phyloP scores from a whole-genome alignment of 75 land plant species.

The Pinus tabuliformis region DNA sequence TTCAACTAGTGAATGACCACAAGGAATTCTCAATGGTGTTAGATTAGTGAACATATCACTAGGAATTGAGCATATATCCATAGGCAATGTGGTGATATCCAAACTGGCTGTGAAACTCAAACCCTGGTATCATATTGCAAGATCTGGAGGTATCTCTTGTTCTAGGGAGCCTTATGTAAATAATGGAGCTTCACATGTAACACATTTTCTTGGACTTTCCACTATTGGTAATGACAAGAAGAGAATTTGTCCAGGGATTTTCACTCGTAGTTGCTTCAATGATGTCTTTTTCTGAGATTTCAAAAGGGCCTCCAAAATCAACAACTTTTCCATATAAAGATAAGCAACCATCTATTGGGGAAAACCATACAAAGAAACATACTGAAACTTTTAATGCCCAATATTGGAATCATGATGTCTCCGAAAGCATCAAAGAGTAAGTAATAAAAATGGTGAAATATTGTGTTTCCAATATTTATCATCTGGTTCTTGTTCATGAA shows the following conservation, averaged over 20 bases:
- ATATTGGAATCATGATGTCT: slow-evolving; percentile 91
- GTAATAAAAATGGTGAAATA: slow-evolving; percentile 46
- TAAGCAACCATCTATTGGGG: slow-evolving; percentile 10
- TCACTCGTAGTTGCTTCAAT: slow-evolving; percentile 88
- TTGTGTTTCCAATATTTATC: slow-evolving; percentile 80
- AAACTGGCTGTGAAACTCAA: too few relatives aligned
- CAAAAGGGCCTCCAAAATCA: slow-evolving; percentile 60
- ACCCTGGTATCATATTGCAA: slow-evolving; percentile 86
- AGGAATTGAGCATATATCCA: too few relatives aligned
- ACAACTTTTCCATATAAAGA: slow-evolving; percentile 69
- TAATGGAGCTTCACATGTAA: slow-evolving; percentile 56
- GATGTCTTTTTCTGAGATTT: slow-evolving; percentile 68
- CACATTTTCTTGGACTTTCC: slow-evolving; percentile 95
- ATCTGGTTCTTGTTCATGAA: slow-evolving; percentile 75
- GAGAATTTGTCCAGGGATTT: slow-evolving; percentile 98
- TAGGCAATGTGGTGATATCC: too few relatives aligned
- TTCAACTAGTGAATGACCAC: too few relatives aligned
- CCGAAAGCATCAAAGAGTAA: slow-evolving; percentile 52
- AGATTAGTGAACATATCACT: too few relatives aligned
- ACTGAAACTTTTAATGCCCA: slow-evolving; percentile 59
- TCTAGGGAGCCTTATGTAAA: slow-evolving; percentile 85
- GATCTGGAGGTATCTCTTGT: slow-evolving; percentile 78
- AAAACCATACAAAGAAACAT: slow-evolving; percentile 25
- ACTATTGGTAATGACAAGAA: slow-evolving; percentile 91
- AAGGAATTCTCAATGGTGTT: too few relatives aligned